Evolutionary conservation across 768 basidiomycete genomes (phyloP), one percentile per base, ranked within the genome.

Genomic region (Mycena floridula): DNA sequence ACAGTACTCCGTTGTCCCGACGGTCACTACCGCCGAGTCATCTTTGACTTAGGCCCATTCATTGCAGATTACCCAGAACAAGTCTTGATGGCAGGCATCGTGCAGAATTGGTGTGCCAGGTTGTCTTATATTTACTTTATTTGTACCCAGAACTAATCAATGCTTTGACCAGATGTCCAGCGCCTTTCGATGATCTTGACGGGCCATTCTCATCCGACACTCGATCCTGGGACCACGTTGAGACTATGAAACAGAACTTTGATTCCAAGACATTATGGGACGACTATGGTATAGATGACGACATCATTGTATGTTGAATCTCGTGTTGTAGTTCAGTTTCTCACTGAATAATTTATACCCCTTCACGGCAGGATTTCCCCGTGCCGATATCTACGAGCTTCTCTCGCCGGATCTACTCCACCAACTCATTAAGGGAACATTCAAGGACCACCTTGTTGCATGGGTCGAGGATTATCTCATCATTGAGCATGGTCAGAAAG

Each of bases 21-120:
- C 46, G 45, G 50, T 0, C 54, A 64, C 38, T 65, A 43, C 46
- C 52, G 55, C 1, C 44, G 51, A 1, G 54, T 49, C 1, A 53
- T 65, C 4, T 62, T 56, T 45, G 53, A 46, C 12, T 25, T 65
- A 11, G 61, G 56, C 0, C 54, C 59, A 0, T 63, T 54, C 28
- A 61, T 64, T n/a, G n/a, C n/a, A n/a, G n/a, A n/a, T n/a, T n/a
- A n/a, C n/a, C 59, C 58, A 7, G 62, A 65, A 38, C 63, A 65
- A 40, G 55, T 55, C 0, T 28, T 50, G 9, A 25, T 59, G 0
- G 50, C 54, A 6, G 47, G 53, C 16, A 52, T 56, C n/a, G 55
- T 63, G 0, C 55, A 57, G 44, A 50, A 51, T 12, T 63, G 53
- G 58, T 35, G 7, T 35, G 3, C 15, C 3, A 3, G 32, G 32